Base-by-base conservation (phyloP, 2,329 filamentous ascomycete genomes). In the Neopestalotiopsis rosae region DNA sequence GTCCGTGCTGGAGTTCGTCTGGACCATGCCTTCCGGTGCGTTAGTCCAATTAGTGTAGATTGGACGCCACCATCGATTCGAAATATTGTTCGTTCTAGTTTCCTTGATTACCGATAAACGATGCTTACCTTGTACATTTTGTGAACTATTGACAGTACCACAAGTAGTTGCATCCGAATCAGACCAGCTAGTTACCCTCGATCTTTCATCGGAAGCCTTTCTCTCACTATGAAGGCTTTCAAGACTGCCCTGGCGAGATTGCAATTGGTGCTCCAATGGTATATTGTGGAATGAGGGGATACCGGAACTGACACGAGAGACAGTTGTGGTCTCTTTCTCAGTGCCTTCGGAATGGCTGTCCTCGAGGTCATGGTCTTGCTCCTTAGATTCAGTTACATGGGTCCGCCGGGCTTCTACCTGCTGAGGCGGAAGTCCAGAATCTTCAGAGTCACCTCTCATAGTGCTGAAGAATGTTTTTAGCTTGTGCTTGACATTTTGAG, bases 131-230 rank as follows among this genome's bases (percentile, higher is more conserved):
- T 86, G 80, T 69, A 87, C 84, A 1, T 76, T 79, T 20, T 69
- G 79, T 59, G 67, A 76, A 68, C 71, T 80, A 65, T 69, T 83
- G 69, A 81, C 84, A 69, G 77, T 88, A 5, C 85, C 79, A 2
- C 87, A 85, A 2, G 87, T 89, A 68, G 86, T 86, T 1, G 85
- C 83, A 1, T 87, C 88, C 0, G 91, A 92, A 70, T 89, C 88
- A 4, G 87, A 87, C 92, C 92, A 94, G 77, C 91, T 94, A 1
- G 91, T 93, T 65, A 93, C 88, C 28, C 91, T 82, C n/a, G 90
- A 92, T 71, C 82, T 87, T 24, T 89, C 86, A 52, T 88, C 86
- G 14, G 79, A 81, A 1, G 74, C 74, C 65, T 79, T 79, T 56
- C 77, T 78, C 5, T 82, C 81, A 66, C 80, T 84, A 28, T 72